Evolutionary conservation across 2,329 filamentous ascomycete genomes (phyloP).

Genomic region (Sarocladium strictum): DNA sequence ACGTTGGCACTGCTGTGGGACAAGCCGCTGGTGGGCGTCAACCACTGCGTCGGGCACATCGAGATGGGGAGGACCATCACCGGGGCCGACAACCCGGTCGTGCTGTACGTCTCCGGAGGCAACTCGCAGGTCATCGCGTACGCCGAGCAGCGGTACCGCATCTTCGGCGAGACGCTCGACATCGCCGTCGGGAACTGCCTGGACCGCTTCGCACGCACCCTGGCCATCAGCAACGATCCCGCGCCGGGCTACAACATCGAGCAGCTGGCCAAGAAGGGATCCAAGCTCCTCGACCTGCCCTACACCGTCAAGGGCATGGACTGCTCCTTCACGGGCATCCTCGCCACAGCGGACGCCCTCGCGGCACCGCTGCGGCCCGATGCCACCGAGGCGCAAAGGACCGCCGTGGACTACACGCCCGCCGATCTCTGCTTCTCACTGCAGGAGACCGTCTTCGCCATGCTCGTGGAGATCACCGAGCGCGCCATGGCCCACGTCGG

Average conservation of each 20-base stretch:
- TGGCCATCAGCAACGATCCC: slow-evolving; percentile 90
- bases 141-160: slow-evolving; percentile 87
- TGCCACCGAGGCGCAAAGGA: slow-evolving; percentile 26
- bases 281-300: slow-evolving; percentile 75
- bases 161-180: slow-evolving; percentile 95
- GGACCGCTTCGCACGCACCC: slow-evolving; percentile 87
- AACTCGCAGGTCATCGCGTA: slow-evolving; percentile 99
- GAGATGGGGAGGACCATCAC: slow-evolving; percentile 97
- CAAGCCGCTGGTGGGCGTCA: slow-evolving; percentile 87
- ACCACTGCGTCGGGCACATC: slow-evolving; percentile 97
- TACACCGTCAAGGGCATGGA: slow-evolving; percentile 99
- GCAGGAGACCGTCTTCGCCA: slow-evolving; percentile 92
- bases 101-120: slow-evolving; percentile 90
- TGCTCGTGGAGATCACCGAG: slow-evolving; percentile 98
- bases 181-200: slow-evolving; percentile 98
- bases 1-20: slow-evolving; percentile 78
- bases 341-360: slow-evolving; percentile 75
- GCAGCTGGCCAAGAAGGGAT: slow-evolving; percentile 67
- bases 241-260: slow-evolving; percentile 98
- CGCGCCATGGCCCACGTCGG: slow-evolving; percentile 97
- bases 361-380: slow-evolving; percentile 57
- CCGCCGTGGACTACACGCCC: slow-evolving; percentile 50
- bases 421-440: slow-evolving; percentile 90
- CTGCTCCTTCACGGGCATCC: slow-evolving; percentile 88
- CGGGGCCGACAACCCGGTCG: slow-evolving; percentile 82